Evolutionary conservation across 176 grass and related monocot genomes (phyloP).

Genomic region (Lolium rigidum): DNA sequence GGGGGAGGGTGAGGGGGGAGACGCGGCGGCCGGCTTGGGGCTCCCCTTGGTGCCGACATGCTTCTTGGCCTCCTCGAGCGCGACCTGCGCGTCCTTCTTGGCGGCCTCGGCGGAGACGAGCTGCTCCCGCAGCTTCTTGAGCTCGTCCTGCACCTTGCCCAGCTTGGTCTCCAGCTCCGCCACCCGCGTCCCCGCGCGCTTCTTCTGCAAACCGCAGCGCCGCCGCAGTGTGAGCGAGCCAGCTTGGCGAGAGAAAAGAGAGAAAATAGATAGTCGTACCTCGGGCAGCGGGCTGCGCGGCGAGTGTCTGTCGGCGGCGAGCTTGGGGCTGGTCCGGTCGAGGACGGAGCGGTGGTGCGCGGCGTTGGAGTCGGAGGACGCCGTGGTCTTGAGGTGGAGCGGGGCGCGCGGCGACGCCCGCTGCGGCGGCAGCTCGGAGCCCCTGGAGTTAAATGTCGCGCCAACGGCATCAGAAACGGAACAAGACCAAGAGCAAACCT

Average conservation of each 20-base stretch:
- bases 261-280: no score
- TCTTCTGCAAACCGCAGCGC: slow-evolving; percentile 49
- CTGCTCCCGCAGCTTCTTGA: slow-evolving; percentile 93
- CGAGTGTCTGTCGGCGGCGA: slow-evolving; percentile 69
- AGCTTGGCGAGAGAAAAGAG: no score
- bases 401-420: slow-evolving; percentile 73
- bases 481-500: background rate
- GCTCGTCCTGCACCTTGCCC: slow-evolving; percentile 81
- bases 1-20: background rate
- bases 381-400: slow-evolving; percentile 81
- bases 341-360: slow-evolving; percentile 54
- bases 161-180: slow-evolving; percentile 81
- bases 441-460: slow-evolving; percentile 48
- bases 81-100: slow-evolving; percentile 91
- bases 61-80: slow-evolving; percentile 87
- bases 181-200: slow-evolving; percentile 69
- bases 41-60: slow-evolving; percentile 62
- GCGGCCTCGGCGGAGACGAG: slow-evolving; percentile 79
- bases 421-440: slow-evolving; percentile 72
- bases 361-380: slow-evolving; percentile 68
- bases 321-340: slow-evolving; percentile 78
- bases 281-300: slow-evolving; percentile 75
- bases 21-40: slow-evolving; percentile 21
- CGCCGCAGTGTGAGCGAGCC: no score
- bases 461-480: background rate